Evolutionary conservation across 2,329 filamentous ascomycete genomes (phyloP).

Genomic region (Helicocarpus griseus): DNA sequence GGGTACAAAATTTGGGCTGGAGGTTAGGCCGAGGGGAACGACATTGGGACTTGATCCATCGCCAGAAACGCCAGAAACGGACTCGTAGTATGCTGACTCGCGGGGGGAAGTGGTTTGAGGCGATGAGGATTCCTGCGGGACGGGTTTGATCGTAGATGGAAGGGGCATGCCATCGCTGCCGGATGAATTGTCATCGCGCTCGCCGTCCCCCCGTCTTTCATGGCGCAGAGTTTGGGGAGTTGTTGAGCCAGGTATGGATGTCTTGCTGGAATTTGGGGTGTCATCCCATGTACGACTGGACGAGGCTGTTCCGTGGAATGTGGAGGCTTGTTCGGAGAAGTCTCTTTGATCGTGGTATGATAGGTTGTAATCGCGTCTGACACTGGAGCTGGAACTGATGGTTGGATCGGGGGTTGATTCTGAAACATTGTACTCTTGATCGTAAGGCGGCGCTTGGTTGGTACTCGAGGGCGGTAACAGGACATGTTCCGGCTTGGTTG

Average conservation of each 20-base stretch:
- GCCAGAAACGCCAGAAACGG: slow-evolving; percentile 15
- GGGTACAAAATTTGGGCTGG: slow-evolving; percentile 32
- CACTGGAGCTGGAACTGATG: slow-evolving; percentile 21
- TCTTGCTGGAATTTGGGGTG: slow-evolving; percentile 12
- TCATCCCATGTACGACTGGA: slow-evolving; percentile 12
- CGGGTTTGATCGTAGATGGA: slow-evolving; percentile 29
- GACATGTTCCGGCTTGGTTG: slow-evolving; percentile 39
- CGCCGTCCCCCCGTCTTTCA: slow-evolving; percentile 10
- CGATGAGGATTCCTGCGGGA: slow-evolving; percentile 23
- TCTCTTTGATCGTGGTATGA: slow-evolving; percentile 17
- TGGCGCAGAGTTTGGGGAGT: slow-evolving; percentile 3
- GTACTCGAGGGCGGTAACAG: slow-evolving; percentile 32
- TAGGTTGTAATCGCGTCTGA: slow-evolving; percentile 18
- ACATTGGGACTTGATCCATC: slow-evolving; percentile 33
- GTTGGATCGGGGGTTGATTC: slow-evolving; percentile 21
- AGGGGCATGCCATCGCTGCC: slow-evolving; percentile 17
- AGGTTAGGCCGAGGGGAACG: slow-evolving; percentile 27
- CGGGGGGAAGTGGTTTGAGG: slow-evolving; percentile 13
- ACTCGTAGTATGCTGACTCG: slow-evolving; percentile 15
- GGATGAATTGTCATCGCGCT: slow-evolving; percentile 18
- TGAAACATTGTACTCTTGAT: slow-evolving; percentile 24
- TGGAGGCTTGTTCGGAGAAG: slow-evolving; percentile 3
- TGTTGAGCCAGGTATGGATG: slow-evolving; percentile 10
- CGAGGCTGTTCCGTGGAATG: slow-evolving; percentile 7
- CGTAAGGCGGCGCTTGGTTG: slow-evolving; percentile 25